Percentiles rank a stretch among this genome's conserved stretches.
These are phyloP conservation scores for Haematococcus lacustris DNA, from an alignment of 139 green algal species.

Conservation along the genomic window DNA sequence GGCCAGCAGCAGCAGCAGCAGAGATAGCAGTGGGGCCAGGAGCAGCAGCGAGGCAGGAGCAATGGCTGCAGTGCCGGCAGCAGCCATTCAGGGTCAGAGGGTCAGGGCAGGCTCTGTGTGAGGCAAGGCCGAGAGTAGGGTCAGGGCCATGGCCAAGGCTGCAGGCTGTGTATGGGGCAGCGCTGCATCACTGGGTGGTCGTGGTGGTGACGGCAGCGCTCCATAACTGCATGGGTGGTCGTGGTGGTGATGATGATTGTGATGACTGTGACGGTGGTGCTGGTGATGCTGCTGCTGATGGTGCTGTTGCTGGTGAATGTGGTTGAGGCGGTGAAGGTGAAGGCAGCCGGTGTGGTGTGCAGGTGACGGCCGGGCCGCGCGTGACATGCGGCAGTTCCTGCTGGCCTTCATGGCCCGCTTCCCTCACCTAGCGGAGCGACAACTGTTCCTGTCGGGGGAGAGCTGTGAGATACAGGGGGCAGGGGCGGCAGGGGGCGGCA, in stretches of 20 bases:
- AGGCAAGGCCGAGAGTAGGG: too few relatives aligned
- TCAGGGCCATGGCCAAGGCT: too few relatives aligned
- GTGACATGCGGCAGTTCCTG: constrained; percentile 57
- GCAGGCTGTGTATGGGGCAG: too few relatives aligned
- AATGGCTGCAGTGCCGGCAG: too few relatives aligned
- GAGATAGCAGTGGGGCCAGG: background rate
- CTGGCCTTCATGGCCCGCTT: constrained; percentile 59
- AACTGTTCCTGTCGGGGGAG: constrained; percentile 57
- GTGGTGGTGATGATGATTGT: background rate
- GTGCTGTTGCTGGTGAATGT: background rate
- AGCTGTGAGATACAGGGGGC: constrained; percentile 10
- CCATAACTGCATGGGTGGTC: background rate
- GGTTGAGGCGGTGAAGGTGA: too few relatives aligned
- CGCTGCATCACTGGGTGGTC: too few relatives aligned
- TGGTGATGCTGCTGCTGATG: background rate
- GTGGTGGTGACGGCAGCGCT: too few relatives aligned
- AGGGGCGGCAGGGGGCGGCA: too few relatives aligned
- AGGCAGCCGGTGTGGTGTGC: too few relatives aligned
- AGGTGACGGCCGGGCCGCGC: constrained; percentile 64
- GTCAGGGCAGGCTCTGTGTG: too few relatives aligned
- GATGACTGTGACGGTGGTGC: background rate
- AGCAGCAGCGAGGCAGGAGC: background rate
- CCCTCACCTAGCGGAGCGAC: constrained; percentile 32
- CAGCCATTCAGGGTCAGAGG: too few relatives aligned
- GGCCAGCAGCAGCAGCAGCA: background rate